Evolutionary conservation across 176 grass and related monocot species (phyloP).

Genomic region (Tillandsia leiboldiana): DNA sequence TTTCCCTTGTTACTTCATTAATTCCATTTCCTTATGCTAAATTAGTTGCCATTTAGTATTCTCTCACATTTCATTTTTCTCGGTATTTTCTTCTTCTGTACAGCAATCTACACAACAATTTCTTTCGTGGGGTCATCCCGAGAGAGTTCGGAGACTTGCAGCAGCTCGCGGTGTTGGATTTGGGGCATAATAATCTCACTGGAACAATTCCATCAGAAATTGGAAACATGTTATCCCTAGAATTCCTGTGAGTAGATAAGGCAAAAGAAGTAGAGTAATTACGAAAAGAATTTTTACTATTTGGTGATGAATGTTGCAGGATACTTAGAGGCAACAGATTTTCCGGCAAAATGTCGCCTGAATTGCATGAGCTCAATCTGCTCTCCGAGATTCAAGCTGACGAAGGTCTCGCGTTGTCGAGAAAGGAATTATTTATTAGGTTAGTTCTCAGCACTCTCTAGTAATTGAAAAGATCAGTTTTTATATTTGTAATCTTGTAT

Average conservation of each 20-base stretch:
- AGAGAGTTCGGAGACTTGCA: constrained; percentile 30
- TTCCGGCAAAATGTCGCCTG: constrained; percentile 17
- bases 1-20: not conserved
- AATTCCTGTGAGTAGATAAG: constrained; percentile 37
- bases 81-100: constrained; percentile 2
- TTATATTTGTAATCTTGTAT: no score
- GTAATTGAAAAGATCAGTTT: no score
- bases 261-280: not conserved
- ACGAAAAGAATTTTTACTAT: not conserved
- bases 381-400: constrained; percentile 17
- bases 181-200: constrained; percentile 45
- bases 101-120: constrained; percentile 49
- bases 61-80: not conserved
- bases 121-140: constrained; percentile 41
- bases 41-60: constrained; percentile 3
- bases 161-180: constrained; percentile 36
- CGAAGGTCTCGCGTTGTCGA: not conserved
- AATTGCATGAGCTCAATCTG: constrained; percentile 13
- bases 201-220: constrained; percentile 35
- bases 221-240: constrained; percentile 17
- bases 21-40: not conserved
- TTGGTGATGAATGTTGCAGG: constrained; percentile 18
- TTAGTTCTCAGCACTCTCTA: no score
- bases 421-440: no score
- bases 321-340: constrained; percentile 36